Evolutionary conservation across 2,329 filamentous ascomycete genomes (phyloP).

Genomic region (Triangularia verruculosa): DNA sequence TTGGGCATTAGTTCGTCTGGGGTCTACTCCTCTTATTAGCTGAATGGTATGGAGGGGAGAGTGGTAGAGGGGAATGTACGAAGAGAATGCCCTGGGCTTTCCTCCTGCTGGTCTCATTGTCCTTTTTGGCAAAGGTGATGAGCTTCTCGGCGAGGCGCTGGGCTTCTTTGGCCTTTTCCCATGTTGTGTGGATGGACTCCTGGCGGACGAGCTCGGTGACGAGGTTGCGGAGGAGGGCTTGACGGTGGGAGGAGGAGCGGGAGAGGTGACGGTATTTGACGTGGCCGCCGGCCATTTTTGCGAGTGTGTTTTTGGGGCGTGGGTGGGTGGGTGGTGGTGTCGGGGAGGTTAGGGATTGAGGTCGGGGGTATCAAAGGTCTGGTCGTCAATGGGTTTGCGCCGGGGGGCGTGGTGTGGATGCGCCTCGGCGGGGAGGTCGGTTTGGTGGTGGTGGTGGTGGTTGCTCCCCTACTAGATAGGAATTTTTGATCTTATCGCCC

Average conservation of each 20-base stretch:
- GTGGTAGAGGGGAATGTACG: slow-evolving; percentile 58
- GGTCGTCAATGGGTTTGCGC: background rate
- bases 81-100: slow-evolving; percentile 80
- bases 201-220: slow-evolving; percentile 92
- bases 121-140: slow-evolving; percentile 89
- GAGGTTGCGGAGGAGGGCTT: slow-evolving; percentile 90
- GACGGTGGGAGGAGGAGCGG: slow-evolving; percentile 80
- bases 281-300: slow-evolving; percentile 79
- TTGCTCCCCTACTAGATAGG: background rate
- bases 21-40: slow-evolving; percentile 45
- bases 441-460: background rate
- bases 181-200: slow-evolving; percentile 93
- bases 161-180: slow-evolving; percentile 94
- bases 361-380: background rate
- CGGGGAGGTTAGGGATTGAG: background rate
- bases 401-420: background rate
- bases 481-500: slow-evolving; percentile 4
- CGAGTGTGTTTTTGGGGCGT: slow-evolving; percentile 21
- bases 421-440: background rate
- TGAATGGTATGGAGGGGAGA: slow-evolving; percentile 38
- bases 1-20: slow-evolving; percentile 73
- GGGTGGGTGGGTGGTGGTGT: background rate
- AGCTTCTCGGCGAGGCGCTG: slow-evolving; percentile 91
- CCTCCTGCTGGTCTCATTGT: slow-evolving; percentile 76
- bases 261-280: slow-evolving; percentile 87